phyloP scores from a whole-genome alignment of 2,329 filamentous ascomycete species.

The Westerdykella ornata region DNA sequence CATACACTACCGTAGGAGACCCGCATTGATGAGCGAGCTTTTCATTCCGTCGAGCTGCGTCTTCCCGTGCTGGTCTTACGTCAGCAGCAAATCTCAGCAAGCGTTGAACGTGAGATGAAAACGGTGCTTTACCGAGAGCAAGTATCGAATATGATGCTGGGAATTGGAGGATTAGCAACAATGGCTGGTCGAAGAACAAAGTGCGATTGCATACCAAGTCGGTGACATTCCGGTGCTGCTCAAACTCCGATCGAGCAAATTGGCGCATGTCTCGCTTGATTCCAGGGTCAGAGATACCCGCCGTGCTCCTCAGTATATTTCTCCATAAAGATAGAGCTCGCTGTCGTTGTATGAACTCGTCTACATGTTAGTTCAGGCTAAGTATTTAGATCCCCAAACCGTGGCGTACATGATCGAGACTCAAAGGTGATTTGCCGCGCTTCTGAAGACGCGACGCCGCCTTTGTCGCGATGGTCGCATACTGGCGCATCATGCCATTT shows the following conservation, averaged over 20 bases:
- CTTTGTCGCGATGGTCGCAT: slow-evolving; percentile 30
- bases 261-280: slow-evolving; percentile 40
- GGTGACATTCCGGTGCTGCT: slow-evolving; percentile 41
- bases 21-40: slow-evolving; percentile 30
- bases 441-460: slow-evolving; percentile 23
- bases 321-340: slow-evolving; percentile 44
- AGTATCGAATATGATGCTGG: slow-evolving; percentile 44
- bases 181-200: neutral
- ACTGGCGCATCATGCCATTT: slow-evolving; percentile 25
- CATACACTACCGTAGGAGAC: slow-evolving; percentile 16
- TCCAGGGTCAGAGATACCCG: slow-evolving; percentile 23
- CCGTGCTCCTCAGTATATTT: slow-evolving; percentile 42
- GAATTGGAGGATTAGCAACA: slow-evolving; percentile 6
- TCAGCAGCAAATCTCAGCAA: neutral
- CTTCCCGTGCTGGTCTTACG: slow-evolving; percentile 38
- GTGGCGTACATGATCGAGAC: slow-evolving; percentile 27
- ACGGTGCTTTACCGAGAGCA: slow-evolving; percentile 38
- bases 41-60: slow-evolving; percentile 48
- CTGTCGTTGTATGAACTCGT: slow-evolving; percentile 46
- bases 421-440: slow-evolving; percentile 27
- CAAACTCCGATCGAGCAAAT: slow-evolving; percentile 47
- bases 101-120: neutral
- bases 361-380: slow-evolving; percentile 5
- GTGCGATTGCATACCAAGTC: slow-evolving; percentile 39
- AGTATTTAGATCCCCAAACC: neutral